Percentiles rank a stretch among this genome's conserved stretches.
Conservation (phyloP, 257 asterid genomes). For the Solanum chmielewskii region DNA sequence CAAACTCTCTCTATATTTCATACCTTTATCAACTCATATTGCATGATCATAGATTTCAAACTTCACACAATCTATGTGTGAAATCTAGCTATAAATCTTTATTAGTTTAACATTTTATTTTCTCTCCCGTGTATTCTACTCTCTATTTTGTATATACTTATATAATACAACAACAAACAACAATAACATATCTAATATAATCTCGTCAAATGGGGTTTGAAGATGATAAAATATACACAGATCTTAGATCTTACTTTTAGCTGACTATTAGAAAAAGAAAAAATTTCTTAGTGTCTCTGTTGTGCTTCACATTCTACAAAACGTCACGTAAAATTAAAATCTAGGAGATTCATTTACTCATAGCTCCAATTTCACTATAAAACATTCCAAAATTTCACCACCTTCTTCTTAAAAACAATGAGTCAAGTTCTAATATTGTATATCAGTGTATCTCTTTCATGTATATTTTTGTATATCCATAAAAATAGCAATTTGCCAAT, state of each 20-base stretch:
- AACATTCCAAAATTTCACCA: background rate
- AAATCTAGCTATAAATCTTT: background rate
- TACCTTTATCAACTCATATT: background rate
- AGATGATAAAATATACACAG: background rate
- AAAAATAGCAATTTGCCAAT: background rate
- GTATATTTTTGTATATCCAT: background rate
- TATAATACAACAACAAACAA: background rate
- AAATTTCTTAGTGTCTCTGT: background rate
- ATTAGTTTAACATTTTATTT: no score
- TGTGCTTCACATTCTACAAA: background rate
- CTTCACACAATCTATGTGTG: background rate
- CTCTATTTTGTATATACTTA: background rate
- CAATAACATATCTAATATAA: no score
- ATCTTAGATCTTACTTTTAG: no score
- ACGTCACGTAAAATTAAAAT: background rate
- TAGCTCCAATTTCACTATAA: background rate
- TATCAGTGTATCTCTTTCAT: background rate
- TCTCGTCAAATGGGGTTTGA: background rate
- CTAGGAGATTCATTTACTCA: background rate
- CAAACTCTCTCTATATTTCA: no score
- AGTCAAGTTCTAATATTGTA: background rate
- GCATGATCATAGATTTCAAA: background rate
- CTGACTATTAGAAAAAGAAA: background rate
- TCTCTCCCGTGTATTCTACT: background rate
- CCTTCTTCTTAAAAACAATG: background rate